Evolutionary conservation across 2,329 filamentous ascomycete species (phyloP).

Genomic region (Colletotrichum sp.): DNA sequence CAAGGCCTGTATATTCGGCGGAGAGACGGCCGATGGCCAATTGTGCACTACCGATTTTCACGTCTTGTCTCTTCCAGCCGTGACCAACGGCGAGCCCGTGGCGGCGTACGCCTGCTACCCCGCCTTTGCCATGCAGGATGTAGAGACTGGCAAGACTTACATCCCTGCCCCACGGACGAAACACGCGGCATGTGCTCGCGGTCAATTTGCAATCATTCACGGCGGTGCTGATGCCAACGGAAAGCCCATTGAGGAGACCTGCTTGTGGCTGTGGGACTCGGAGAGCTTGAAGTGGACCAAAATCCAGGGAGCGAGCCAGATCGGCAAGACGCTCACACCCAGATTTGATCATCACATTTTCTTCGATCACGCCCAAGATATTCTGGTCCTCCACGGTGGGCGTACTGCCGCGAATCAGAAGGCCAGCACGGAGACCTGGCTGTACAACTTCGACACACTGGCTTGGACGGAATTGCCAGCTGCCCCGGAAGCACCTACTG

Average conservation of each 20-base stretch:
- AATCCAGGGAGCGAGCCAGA: conserved; percentile 33
- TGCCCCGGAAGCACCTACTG: conserved; percentile 40
- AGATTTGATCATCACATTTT: conserved; percentile 38
- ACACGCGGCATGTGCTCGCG: conserved; percentile 40
- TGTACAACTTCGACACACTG: conserved; percentile 51
- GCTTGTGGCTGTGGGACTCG: conserved; percentile 43
- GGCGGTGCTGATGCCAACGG: conserved; percentile 37
- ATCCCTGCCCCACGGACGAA: conserved; percentile 36
- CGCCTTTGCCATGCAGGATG: conserved; percentile 31
- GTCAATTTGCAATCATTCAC: conserved; percentile 37
- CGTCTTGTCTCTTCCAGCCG: conserved; percentile 53
- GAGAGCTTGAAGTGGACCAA: conserved; percentile 37
- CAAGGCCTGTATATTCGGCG: conserved; percentile 62
- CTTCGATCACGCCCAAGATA: conserved; percentile 48
- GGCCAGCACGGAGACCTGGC: conserved; percentile 55
- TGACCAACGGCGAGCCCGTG: conserved; percentile 32
- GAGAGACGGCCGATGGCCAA: conserved; percentile 39
- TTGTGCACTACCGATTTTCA: conserved; percentile 57
- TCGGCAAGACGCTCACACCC: conserved; percentile 32
- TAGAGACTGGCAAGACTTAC: conserved; percentile 27
- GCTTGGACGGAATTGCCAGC: conserved; percentile 56
- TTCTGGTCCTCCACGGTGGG: conserved; percentile 57
- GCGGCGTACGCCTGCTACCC: conserved; percentile 35
- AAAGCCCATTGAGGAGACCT: conserved; percentile 33
- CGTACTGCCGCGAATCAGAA: conserved; percentile 28